Evolutionary conservation across 805 yeast species (phyloP), one percentile per base, ranked within the genome.

Genomic region (Ogataea chonburiensis): DNA sequence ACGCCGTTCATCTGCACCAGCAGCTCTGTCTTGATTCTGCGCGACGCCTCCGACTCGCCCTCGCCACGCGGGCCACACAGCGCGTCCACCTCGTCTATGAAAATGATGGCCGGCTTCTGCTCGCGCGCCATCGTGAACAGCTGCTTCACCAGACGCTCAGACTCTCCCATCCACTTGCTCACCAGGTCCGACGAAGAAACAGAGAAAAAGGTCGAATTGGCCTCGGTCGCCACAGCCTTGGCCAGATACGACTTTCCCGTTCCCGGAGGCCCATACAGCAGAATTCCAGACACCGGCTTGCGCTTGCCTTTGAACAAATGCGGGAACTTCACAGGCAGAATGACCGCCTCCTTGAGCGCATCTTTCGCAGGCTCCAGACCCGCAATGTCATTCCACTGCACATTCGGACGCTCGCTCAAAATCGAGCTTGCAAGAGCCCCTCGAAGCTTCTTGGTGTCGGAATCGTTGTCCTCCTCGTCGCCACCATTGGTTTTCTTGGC

Each of bases 1-100:
- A 93, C 98, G 52, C 98, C 98, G 61, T 93, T 93, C 98, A 93
- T 93, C 59, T 93, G 98, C 4, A 93, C 98, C 51, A 93, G 72
- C 38, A 93, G 68, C 59, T 93, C 98, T 0, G 98, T 93, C 60
- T 93, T 91, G 54, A 93, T 91, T 67, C 98, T 79, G 56, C 98
- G 76, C 22, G 89, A 79, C 0, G 98, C 98, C 61, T 93, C 98
- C 47, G 94, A 81, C 60, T 91, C 98, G 30, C 96, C 96, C 59
- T 91, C 98, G 21, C 98, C 98, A 64, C 98, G 77, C 7, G 96
- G 96, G 0, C 98, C 98, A 66, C 98, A 89, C 38, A 93, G 68
- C 0, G 98, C 98, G 64, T 93, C 98, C 22, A 93, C 97, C 63
- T 93, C 98, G 66, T 93, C 98, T 37, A 93, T 93, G 61, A 93